Evolutionary conservation across 306 rosid genomes (phyloP).

Genomic region (Cyamopsis tetragonoloba): DNA sequence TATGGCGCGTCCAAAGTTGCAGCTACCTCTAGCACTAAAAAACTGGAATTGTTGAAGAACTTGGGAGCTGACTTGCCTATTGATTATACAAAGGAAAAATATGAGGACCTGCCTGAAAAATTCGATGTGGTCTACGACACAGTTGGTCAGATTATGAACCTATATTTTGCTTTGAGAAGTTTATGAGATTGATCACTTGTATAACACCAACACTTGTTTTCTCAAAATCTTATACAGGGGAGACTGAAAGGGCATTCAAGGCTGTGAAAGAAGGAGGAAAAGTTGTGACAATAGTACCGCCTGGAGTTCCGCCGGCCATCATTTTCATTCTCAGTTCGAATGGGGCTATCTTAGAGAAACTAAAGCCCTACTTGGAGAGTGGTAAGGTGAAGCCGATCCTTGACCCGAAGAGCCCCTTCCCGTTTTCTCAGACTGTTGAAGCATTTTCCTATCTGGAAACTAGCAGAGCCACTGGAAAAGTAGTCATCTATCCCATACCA

Average conservation of each 20-base stretch:
- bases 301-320: conserved; percentile 24
- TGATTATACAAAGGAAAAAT: conserved; percentile 65
- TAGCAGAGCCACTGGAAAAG: conserved; percentile 48
- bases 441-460: conserved; percentile 60
- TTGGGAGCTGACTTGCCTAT: conserved; percentile 67
- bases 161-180: not conserved
- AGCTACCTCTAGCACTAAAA: conserved; percentile 54
- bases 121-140: conserved; percentile 45
- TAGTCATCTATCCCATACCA: conserved; percentile 55
- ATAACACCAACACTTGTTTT: not conserved
- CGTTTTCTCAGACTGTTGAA: conserved; percentile 46
- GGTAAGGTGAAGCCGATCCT: conserved; percentile 65
- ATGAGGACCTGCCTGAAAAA: conserved; percentile 61
- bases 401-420: conserved; percentile 56
- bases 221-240: conserved; percentile 29
- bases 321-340: conserved; percentile 27
- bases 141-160: conserved; percentile 20
- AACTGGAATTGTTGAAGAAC: conserved; percentile 47
- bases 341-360: conserved; percentile 46
- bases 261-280: conserved; percentile 58
- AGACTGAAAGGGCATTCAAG: conserved; percentile 43
- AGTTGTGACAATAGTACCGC: conserved; percentile 43
- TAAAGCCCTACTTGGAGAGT: conserved; percentile 48
- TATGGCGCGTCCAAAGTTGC: conserved; percentile 66
- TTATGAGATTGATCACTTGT: not conserved